phyloP scores from a whole-genome alignment of 768 basidiomycete genomes.

The Boletus subcaerulescens region DNA sequence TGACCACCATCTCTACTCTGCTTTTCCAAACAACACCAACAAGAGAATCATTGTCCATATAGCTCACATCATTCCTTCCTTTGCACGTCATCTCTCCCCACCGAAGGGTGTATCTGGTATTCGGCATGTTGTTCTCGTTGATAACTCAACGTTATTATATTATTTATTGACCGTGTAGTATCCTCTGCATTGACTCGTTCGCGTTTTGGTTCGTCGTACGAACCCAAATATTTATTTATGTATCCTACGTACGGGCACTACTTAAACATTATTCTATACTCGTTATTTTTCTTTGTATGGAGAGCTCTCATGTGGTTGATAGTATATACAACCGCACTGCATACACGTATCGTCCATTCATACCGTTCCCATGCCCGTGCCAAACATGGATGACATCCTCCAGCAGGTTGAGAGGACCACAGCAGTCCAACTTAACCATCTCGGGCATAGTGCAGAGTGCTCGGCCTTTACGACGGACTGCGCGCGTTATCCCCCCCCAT shows the following conservation, averaged over 20 bases:
- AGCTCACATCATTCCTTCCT: constrained; percentile 4
- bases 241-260: constrained; percentile 6
- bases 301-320: background rate
- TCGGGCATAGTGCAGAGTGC: background rate
- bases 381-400: no score
- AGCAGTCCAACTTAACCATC: background rate
- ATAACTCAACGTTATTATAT: background rate
- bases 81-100: constrained; percentile 1
- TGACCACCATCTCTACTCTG: constrained; percentile 6
- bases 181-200: constrained; percentile 12
- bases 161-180: constrained; percentile 23
- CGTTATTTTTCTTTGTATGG: constrained; percentile 2
- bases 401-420: background rate
- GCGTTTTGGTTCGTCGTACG: constrained; percentile 9
- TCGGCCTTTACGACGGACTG: constrained; percentile 12
- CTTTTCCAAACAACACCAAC: background rate
- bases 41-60: constrained; percentile 6
- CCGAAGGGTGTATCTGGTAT: constrained; percentile 16
- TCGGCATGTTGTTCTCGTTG: background rate
- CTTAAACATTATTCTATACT: constrained; percentile 11
- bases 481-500: constrained; percentile 17
- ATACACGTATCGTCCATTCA: background rate
- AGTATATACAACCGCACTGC: background rate
- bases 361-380: background rate
- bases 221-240: constrained; percentile 12